Conservation (phyloP, 2,329 filamentous ascomycete species). For the Meredithiella fracta region DNA sequence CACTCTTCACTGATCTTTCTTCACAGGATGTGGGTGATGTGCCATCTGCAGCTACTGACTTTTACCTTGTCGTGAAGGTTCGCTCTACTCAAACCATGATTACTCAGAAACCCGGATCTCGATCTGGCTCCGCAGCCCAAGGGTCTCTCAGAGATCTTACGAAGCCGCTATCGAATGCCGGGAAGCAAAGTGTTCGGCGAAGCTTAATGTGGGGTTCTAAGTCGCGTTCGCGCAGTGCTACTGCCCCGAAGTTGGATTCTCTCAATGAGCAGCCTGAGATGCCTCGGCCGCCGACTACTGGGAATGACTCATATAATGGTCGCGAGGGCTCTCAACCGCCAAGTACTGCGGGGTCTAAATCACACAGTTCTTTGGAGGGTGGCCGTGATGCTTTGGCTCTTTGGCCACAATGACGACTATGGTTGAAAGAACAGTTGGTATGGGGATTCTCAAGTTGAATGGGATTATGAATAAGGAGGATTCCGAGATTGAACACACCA, state of each 20-base stretch:
- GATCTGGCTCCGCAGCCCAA: constrained; percentile 32
- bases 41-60: constrained; percentile 47
- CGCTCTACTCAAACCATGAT: constrained; percentile 39
- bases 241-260: constrained; percentile 34
- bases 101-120: constrained; percentile 32
- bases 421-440: constrained; percentile 47
- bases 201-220: constrained; percentile 57
- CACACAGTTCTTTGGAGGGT: constrained; percentile 24
- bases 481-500: constrained; percentile 59
- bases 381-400: constrained; percentile 7
- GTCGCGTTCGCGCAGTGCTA: constrained; percentile 27
- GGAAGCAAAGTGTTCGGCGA: constrained; percentile 39
- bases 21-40: constrained; percentile 53
- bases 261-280: constrained; percentile 37
- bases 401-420: constrained; percentile 18
- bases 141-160: constrained; percentile 26
- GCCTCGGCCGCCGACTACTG: constrained; percentile 22
- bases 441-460: constrained; percentile 64
- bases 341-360: constrained; percentile 39
- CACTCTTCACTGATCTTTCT: constrained; percentile 74
- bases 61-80: constrained; percentile 75
- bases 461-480: constrained; percentile 47
- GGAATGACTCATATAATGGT: constrained; percentile 23
- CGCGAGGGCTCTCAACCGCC: constrained; percentile 24
- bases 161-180: constrained; percentile 32